Base-by-base conservation (phyloP, 768 basidiomycete genomes). In the Lactifluus pinguis region DNA sequence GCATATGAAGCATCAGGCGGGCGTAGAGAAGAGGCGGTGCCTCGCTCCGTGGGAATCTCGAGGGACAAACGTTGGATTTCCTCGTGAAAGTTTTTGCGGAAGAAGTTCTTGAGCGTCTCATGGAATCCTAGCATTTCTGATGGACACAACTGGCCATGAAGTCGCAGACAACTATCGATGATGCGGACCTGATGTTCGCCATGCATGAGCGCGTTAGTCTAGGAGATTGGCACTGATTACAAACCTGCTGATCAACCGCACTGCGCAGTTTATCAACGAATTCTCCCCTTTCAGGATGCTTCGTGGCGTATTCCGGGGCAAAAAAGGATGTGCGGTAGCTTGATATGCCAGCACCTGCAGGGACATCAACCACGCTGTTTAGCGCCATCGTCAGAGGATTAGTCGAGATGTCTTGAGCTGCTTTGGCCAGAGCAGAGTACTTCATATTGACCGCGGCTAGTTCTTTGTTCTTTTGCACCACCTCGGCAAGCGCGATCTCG, bases 91-190 rank as follows among this genome's bases (percentile, higher is more conserved):
- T 91, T 91, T 72, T 87, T 89, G 57, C 77, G 81, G 77, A 92
- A 93, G 72, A 93, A 87, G 62, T 81, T 85, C 70, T 90, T 86
- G 49, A 98, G 77, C 0, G 92, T 92, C 61, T 87, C 85, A 69
- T 98, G 95, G 80, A 98, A 98, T 5, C 85, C 81, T n/a, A 87
- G 75, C 80, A 97, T 95, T 70, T 94, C 92, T 13, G 83, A 80
- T 0, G 90, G 83, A 69, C 92, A 94, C 34, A 95, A 74, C 49
- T 83, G 79, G 2, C 84, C 85, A 69, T 98, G 94, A 6, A 98
- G 79, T 66, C 82, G 83, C 55, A 98, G 78, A 69, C 92, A 94
- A 55, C 81, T 83, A 63, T 93, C 88, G 52, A 98, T 88, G 52
- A 87, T 82, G 49, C 85, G 83, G 38, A 88, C 84, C 84, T 92